A percentile compares a stretch with the other conserved stretches of the same genome.
Evolutionary conservation across 1,284 basidiomycete genomes (phyloP).

Genomic region (Puccinia novopanici): DNA sequence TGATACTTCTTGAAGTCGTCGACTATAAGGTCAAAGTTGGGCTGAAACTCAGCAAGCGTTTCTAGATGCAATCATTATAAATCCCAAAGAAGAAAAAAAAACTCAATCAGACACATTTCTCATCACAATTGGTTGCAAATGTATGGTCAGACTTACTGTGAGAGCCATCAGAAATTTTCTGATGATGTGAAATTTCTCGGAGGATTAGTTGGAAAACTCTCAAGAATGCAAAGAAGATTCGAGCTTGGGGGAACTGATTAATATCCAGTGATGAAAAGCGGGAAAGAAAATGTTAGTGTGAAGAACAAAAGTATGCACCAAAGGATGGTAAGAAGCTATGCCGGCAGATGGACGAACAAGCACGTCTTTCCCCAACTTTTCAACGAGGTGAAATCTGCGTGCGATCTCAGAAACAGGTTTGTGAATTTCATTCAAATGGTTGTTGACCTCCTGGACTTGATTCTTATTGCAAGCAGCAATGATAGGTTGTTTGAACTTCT

Average conservation of each 20-base stretch:
- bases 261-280: neutral
- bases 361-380: neutral
- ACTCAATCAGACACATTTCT: too few species aligned
- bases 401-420: neutral
- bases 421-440: neutral
- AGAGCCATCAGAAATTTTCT: neutral
- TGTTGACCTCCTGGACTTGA: neutral
- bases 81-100: too few species aligned
- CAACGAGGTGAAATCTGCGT: neutral
- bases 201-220: neutral
- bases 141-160: slow-evolving; percentile 5
- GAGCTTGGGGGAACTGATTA: neutral
- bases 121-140: neutral
- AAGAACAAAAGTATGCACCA: neutral
- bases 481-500: slow-evolving; percentile 3
- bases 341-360: neutral
- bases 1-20: neutral
- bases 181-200: neutral
- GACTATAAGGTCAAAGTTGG: slow-evolving; percentile 1
- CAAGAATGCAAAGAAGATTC: slow-evolving; percentile 1
- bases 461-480: neutral
- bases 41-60: neutral
- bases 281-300: neutral
- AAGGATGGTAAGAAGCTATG: neutral
- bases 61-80: neutral